Evolutionary conservation across 805 yeast species (phyloP).

Genomic region (Yamadazyma olivae): DNA sequence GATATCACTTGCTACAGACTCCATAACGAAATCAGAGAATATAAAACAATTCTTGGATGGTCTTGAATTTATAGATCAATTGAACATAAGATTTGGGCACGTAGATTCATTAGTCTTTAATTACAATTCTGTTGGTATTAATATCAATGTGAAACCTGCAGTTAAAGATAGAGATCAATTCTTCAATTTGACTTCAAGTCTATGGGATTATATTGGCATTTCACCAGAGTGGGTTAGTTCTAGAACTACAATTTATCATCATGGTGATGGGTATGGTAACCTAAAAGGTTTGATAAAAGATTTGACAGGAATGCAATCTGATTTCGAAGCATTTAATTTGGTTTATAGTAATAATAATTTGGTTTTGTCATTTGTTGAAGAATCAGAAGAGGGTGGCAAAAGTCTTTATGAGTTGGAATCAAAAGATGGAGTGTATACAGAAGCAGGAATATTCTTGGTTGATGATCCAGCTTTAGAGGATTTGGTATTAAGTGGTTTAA

Average conservation of each 20-base stretch:
- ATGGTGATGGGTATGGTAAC: slow-evolving; percentile 10
- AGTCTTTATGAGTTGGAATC: neutral
- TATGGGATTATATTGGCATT: slow-evolving; percentile 17
- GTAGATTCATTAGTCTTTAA: slow-evolving; percentile 20
- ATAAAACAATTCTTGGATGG: slow-evolving; percentile 4
- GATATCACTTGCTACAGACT: neutral
- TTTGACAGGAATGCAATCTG: neutral
- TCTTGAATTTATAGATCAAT: neutral
- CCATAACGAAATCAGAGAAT: slow-evolving; percentile 20
- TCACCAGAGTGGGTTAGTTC: slow-evolving; percentile 24
- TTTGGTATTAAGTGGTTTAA: slow-evolving; percentile 31
- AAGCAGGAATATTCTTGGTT: slow-evolving; percentile 34
- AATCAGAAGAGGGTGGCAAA: neutral
- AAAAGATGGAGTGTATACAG: slow-evolving; percentile 17
- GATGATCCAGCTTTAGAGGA: slow-evolving; percentile 29
- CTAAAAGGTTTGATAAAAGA: slow-evolving; percentile 1
- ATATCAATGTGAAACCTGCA: slow-evolving; percentile 28
- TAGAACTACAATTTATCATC: slow-evolving; percentile 27
- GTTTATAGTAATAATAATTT: slow-evolving; percentile 9
- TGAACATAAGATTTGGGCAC: slow-evolving; percentile 8
- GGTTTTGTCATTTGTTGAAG: slow-evolving; percentile 11
- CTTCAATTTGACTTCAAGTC: slow-evolving; percentile 17
- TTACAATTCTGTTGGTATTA: slow-evolving; percentile 24
- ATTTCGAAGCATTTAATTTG: slow-evolving; percentile 10
- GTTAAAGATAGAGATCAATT: slow-evolving; percentile 17